phyloP scores from a whole-genome alignment of 768 basidiomycete genomes.

The Trametes punicea region DNA sequence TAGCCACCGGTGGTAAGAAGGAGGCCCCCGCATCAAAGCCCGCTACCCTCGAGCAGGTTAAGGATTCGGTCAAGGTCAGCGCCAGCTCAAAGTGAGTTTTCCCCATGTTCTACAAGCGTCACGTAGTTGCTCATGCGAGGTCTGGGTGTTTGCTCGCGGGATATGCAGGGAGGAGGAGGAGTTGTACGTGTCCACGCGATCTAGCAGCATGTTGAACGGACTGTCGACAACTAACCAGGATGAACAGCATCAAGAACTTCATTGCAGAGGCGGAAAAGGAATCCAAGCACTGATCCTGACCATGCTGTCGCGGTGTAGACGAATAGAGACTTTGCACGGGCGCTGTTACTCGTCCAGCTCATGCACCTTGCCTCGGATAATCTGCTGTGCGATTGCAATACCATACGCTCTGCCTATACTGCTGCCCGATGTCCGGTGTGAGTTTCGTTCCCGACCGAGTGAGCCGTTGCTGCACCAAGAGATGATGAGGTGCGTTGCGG shows the following conservation, averaged over 20 bases:
- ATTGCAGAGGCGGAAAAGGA: slow-evolving; percentile 83
- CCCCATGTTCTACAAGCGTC: not conserved
- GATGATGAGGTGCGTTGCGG: slow-evolving; percentile 3
- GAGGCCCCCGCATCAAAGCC: slow-evolving; percentile 39
- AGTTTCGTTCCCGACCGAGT: not conserved
- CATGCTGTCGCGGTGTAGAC: slow-evolving; percentile 11
- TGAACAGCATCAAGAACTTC: slow-evolving; percentile 73
- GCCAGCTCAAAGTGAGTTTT: slow-evolving; percentile 64
- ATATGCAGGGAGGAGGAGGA: slow-evolving; percentile 71
- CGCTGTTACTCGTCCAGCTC: not conserved
- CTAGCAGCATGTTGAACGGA: slow-evolving; percentile 24
- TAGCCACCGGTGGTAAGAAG: slow-evolving; percentile 56
- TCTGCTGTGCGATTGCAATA: not conserved
- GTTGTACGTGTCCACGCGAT: slow-evolving; percentile 54
- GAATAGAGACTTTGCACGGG: slow-evolving; percentile 15
- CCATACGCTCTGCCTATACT: not conserved
- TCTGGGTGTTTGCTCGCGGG: not conserved
- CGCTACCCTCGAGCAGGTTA: slow-evolving; percentile 49
- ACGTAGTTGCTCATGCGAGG: slow-evolving; percentile 1
- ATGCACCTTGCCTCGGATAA: not conserved
- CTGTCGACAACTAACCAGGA: slow-evolving; percentile 44
- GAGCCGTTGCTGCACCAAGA: slow-evolving; percentile 7
- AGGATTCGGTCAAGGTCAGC: slow-evolving; percentile 56
- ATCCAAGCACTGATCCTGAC: slow-evolving; percentile 43
- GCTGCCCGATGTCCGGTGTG: not conserved